These are phyloP conservation scores for Tylopilus plumbeoviolaceoides DNA, from an alignment of 768 basidiomycete genomes.

Conservation along the genomic window DNA sequence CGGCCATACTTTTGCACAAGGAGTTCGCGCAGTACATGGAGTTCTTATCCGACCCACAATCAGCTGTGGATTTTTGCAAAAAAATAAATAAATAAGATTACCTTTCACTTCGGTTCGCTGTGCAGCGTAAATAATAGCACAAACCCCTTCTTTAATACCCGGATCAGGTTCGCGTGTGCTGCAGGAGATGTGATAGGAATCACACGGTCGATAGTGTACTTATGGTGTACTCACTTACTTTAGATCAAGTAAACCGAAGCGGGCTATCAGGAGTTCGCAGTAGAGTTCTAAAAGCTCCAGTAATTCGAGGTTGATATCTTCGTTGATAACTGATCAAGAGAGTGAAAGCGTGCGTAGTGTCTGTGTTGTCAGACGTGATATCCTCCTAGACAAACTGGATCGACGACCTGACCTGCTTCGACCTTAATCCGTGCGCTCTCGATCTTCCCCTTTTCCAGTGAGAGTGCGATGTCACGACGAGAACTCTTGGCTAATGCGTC, in stretches of 20 bases:
- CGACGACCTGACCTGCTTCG: conserved; percentile 62
- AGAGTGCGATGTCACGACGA: conserved; percentile 75
- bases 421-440: conserved; percentile 85
- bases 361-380: conserved; percentile 13
- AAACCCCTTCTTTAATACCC: conserved; percentile 82
- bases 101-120: conserved; percentile 90
- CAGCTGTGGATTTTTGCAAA: background rate
- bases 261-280: conserved; percentile 87
- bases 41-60: conserved; percentile 45
- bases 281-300: conserved; percentile 92
- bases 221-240: conserved; percentile 47
- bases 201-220: conserved; percentile 3
- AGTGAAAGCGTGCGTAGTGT: conserved; percentile 7
- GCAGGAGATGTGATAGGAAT: conserved; percentile 9
- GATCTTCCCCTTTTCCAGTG: conserved; percentile 73
- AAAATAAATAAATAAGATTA: conserved; percentile 21
- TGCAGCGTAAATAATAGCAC: conserved; percentile 85
- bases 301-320: conserved; percentile 82
- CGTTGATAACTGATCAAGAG: conserved; percentile 61
- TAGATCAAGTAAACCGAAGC: conserved; percentile 89
- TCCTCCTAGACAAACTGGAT: background rate
- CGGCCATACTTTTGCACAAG: conserved; percentile 96
- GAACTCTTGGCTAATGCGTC: conserved; percentile 73
- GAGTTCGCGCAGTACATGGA: conserved; percentile 87
- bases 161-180: conserved; percentile 85